These are phyloP conservation scores for Volvox reticuliferus DNA, from an alignment of 139 green algal species.

Conservation along the genomic window DNA sequence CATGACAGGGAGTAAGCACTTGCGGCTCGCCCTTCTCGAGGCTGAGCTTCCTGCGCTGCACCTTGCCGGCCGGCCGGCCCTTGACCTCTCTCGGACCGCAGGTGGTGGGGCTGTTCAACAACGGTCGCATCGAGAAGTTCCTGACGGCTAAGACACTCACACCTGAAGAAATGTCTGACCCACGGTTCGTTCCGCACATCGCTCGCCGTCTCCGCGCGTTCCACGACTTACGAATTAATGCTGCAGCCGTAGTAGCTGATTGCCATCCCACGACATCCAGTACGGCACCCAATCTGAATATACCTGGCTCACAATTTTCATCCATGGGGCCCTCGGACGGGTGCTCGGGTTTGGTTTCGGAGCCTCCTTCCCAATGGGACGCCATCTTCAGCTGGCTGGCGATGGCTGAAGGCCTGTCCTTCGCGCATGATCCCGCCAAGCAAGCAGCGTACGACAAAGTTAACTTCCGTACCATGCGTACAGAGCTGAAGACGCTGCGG, in stretches of 20 bases:
- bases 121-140: conserved; percentile 89
- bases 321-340: neutral
- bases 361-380: conserved; percentile 47
- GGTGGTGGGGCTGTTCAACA: conserved; percentile 85
- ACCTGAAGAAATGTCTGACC: conserved; percentile 77
- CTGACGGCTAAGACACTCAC: conserved; percentile 73
- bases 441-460: conserved; percentile 57
- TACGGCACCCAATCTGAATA: neutral
- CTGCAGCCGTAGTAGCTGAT: no score
- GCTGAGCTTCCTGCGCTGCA: no score
- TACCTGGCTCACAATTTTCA: neutral
- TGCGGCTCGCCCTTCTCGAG: no score
- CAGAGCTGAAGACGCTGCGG: conserved; percentile 71
- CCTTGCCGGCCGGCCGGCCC: no score
- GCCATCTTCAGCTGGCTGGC: conserved; percentile 71
- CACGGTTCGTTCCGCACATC: conserved; percentile 69
- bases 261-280: no score
- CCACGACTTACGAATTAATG: conserved; percentile 47
- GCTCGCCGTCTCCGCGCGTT: conserved; percentile 72
- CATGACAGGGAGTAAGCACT: no score
- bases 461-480: conserved; percentile 53
- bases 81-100: conserved; percentile 23
- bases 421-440: conserved; percentile 70
- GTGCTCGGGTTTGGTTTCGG: no score
- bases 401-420: conserved; percentile 70